phyloP scores from a whole-genome alignment of 2,329 filamentous ascomycete species.

The Ophiosphaerella narmari region DNA sequence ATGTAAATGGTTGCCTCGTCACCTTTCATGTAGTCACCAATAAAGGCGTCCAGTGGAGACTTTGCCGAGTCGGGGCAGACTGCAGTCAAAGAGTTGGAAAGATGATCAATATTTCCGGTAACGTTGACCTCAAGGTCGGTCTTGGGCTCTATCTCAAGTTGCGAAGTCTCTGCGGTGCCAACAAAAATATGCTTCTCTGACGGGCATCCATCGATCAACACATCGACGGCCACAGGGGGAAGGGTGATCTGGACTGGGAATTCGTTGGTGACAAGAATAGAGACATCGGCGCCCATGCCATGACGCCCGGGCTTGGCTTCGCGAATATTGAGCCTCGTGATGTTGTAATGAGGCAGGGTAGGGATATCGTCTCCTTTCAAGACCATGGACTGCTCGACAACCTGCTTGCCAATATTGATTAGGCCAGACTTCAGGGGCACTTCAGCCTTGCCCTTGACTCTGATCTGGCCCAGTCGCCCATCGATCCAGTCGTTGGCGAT shows the following conservation, averaged over 20 bases:
- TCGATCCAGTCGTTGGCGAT: slow-evolving; percentile 89
- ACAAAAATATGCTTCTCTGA: slow-evolving; percentile 76
- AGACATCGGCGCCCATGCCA: slow-evolving; percentile 80
- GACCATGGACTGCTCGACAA: slow-evolving; percentile 72
- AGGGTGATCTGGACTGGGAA: slow-evolving; percentile 78
- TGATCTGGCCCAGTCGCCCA: slow-evolving; percentile 72
- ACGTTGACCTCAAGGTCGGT: slow-evolving; percentile 71
- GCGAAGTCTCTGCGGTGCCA: slow-evolving; percentile 72
- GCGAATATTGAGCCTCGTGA: slow-evolving; percentile 77
- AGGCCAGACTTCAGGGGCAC: slow-evolving; percentile 79
- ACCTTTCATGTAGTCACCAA: slow-evolving; percentile 82
- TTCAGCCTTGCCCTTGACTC: slow-evolving; percentile 72
- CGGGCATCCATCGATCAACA: slow-evolving; percentile 82
- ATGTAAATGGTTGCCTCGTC: slow-evolving; percentile 80
- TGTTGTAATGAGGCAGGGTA: slow-evolving; percentile 77
- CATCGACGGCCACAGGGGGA: slow-evolving; percentile 80
- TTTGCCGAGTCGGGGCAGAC: slow-evolving; percentile 76
- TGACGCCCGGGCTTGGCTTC: slow-evolving; percentile 65
- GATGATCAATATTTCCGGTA: slow-evolving; percentile 70
- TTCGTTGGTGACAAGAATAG: slow-evolving; percentile 72
- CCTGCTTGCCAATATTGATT: slow-evolving; percentile 76
- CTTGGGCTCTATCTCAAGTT: slow-evolving; percentile 70
- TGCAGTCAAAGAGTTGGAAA: slow-evolving; percentile 74
- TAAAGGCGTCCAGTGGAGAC: slow-evolving; percentile 82
- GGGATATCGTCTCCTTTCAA: slow-evolving; percentile 80